Conservation (phyloP, 257 asterid genomes). For the Solanum pinnatisectum region DNA sequence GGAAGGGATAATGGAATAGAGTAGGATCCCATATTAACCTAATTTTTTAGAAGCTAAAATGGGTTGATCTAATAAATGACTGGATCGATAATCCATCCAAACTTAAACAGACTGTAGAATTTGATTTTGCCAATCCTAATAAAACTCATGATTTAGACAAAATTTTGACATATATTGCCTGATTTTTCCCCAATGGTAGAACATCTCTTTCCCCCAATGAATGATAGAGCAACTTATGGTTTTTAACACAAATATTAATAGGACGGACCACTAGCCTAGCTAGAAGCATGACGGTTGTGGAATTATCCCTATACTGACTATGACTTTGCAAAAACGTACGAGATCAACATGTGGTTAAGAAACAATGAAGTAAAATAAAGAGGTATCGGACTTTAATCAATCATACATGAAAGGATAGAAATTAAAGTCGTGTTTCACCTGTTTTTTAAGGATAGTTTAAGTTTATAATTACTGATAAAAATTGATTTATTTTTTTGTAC, state of each 20-base stretch:
- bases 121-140: too few relatives aligned
- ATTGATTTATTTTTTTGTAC: background rate
- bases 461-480: background rate
- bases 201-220: background rate
- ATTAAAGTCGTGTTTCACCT: background rate
- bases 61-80: too few relatives aligned
- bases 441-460: background rate
- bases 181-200: background rate
- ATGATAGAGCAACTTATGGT: background rate
- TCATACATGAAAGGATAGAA: too few relatives aligned
- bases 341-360: background rate
- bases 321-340: background rate
- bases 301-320: background rate
- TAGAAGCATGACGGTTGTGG: background rate
- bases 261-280: background rate
- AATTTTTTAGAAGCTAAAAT: too few relatives aligned
- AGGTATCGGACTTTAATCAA: background rate
- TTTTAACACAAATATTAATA: background rate
- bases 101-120: too few relatives aligned
- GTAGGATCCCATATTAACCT: too few relatives aligned
- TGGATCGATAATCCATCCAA: too few relatives aligned
- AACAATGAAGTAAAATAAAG: background rate
- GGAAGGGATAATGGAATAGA: too few relatives aligned
- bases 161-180: background rate
- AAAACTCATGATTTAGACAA: background rate